Conservation (phyloP, 768 basidiomycete genomes). For the Tulasnella sp. region DNA sequence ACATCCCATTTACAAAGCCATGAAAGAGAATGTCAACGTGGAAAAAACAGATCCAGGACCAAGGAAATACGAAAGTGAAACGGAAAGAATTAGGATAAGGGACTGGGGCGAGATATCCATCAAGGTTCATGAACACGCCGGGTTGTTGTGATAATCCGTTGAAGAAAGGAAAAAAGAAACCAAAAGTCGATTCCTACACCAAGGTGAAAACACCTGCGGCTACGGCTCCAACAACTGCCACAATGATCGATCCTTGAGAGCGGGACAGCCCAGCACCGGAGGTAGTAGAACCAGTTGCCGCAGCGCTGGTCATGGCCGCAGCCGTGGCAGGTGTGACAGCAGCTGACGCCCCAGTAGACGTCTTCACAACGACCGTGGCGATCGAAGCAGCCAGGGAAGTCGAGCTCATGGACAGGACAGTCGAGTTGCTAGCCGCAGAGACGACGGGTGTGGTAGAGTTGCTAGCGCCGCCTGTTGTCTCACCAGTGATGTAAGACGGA, state of each 20-base stretch:
- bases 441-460: too few relatives aligned
- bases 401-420: not conserved
- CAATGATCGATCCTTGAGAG: not conserved
- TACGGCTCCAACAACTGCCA: not conserved
- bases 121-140: too few relatives aligned
- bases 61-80: not conserved
- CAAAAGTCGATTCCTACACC: slow-evolving; percentile 3
- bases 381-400: not conserved
- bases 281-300: not conserved
- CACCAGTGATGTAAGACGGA: slow-evolving; percentile 16
- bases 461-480: not conserved
- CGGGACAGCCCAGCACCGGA: not conserved
- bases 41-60: not conserved
- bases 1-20: too few relatives aligned
- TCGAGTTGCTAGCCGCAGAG: not conserved
- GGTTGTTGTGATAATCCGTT: not conserved
- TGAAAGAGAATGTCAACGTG: too few relatives aligned
- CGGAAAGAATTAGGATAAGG: not conserved
- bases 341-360: not conserved
- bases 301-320: not conserved
- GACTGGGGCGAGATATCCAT: not conserved
- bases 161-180: slow-evolving; percentile 3
- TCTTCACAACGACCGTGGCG: not conserved
- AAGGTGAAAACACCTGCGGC: not conserved
- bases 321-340: not conserved